These are phyloP conservation scores for Termitomyces sp. DNA, from an alignment of 1,284 basidiomycete genomes.

Conservation along the genomic window DNA sequence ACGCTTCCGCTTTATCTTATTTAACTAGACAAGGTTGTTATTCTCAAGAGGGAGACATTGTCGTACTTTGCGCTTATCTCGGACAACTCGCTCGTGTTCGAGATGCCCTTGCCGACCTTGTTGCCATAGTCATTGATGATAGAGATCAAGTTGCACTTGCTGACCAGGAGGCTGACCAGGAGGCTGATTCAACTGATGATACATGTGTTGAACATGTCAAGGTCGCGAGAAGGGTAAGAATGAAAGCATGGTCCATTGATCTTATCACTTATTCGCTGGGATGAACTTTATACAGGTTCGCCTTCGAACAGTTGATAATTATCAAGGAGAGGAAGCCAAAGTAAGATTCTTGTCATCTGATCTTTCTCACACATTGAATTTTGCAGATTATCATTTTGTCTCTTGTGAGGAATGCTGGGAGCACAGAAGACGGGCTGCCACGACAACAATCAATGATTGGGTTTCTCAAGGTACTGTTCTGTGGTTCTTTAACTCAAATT, in stretches of 20 bases:
- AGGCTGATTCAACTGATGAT: conserved; percentile 17
- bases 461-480: conserved; percentile 52
- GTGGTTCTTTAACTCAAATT: not conserved
- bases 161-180: conserved; percentile 38
- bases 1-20: not conserved
- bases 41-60: conserved; percentile 61
- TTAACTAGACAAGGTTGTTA: conserved; percentile 49
- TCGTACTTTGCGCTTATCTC: conserved; percentile 70
- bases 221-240: conserved; percentile 41
- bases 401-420: conserved; percentile 63
- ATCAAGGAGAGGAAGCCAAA: conserved; percentile 67
- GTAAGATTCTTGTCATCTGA: conserved; percentile 20
- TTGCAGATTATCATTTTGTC: conserved; percentile 63
- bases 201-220: conserved; percentile 40
- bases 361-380: not conserved
- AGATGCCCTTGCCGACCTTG: conserved; percentile 41
- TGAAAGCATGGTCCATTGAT: not conserved
- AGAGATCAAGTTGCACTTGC: conserved; percentile 56
- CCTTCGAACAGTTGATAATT: conserved; percentile 72
- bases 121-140: conserved; percentile 65
- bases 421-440: conserved; percentile 28
- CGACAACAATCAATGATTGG: conserved; percentile 47
- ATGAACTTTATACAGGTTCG: conserved; percentile 39
- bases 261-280: not conserved
- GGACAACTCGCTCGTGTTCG: conserved; percentile 62